A percentile compares a stretch with the other conserved stretches of the same genome.
phyloP scores from a whole-genome alignment of 176 grass and related monocot species.

The Aegilops longissima region DNA sequence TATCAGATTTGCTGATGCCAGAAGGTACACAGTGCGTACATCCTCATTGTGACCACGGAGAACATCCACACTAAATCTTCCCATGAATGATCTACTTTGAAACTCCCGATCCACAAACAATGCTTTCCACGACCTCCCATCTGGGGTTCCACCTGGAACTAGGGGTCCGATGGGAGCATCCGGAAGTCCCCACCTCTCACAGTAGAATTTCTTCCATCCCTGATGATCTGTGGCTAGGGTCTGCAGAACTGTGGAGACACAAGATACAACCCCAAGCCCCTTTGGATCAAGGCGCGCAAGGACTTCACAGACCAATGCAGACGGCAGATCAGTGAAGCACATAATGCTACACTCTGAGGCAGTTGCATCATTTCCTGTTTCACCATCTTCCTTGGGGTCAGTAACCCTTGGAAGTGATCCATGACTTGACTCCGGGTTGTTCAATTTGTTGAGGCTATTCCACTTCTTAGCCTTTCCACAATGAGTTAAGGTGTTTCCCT shows the following conservation, averaged over 20 bases:
- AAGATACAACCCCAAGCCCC: conserved; percentile 82
- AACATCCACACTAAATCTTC: conserved; percentile 66
- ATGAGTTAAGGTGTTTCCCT: conserved; percentile 6
- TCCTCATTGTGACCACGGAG: conserved; percentile 78
- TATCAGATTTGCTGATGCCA: conserved; percentile 66
- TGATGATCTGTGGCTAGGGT: conserved; percentile 76
- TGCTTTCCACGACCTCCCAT: conserved; percentile 70
- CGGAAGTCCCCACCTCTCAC: conserved; percentile 69
- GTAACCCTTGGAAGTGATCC: conserved; percentile 18
- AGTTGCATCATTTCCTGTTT: conserved; percentile 6
- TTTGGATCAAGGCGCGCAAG: conserved; percentile 81
- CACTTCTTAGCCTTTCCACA: conserved; percentile 24
- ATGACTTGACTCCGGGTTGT: conserved; percentile 30
- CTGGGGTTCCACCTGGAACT: conserved; percentile 16
- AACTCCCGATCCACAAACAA: conserved; percentile 88
- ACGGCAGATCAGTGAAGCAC: conserved; percentile 73
- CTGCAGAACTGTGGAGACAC: conserved; percentile 71
- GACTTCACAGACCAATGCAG: conserved; percentile 73
- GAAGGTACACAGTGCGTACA: conserved; percentile 71
- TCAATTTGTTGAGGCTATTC: conserved; percentile 34
- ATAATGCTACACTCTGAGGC: conserved; percentile 14
- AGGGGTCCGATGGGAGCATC: conserved; percentile 10
- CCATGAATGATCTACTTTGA: conserved; percentile 76
- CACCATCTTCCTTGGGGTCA: conserved; percentile 32
- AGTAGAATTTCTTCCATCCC: conserved; percentile 94